Conservation (phyloP, 306 rosid species). For the Biancaea sappan region DNA sequence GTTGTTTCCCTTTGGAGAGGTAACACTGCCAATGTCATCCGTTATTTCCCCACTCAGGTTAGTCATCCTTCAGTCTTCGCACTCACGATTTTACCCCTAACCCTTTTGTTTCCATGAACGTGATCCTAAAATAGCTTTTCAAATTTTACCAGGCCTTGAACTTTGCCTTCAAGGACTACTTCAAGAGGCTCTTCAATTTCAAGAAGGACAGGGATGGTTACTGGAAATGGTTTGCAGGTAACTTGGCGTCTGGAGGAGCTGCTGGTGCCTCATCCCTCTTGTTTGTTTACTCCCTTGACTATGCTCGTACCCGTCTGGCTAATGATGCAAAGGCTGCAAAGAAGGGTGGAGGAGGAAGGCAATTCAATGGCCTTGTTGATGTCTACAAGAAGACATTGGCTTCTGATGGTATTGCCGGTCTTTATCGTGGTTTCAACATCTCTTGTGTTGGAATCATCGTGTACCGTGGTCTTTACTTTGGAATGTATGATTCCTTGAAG, state of each 20-base stretch:
- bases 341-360: slow-evolving; percentile 92
- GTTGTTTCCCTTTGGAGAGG: slow-evolving; percentile 75
- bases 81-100: neutral
- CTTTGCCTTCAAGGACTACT: slow-evolving; percentile 93
- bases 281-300: slow-evolving; percentile 79
- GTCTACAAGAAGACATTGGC: slow-evolving; percentile 79
- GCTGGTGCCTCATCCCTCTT: slow-evolving; percentile 84
- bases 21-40: slow-evolving; percentile 86
- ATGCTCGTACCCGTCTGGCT: slow-evolving; percentile 84
- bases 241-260: slow-evolving; percentile 88
- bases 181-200: slow-evolving; percentile 91
- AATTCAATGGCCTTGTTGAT: slow-evolving; percentile 76
- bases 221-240: slow-evolving; percentile 92
- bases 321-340: slow-evolving; percentile 84
- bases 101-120: neutral
- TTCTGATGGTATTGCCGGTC: slow-evolving; percentile 83
- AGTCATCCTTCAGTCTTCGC: neutral
- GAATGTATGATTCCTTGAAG: slow-evolving; percentile 80
- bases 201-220: slow-evolving; percentile 84
- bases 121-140: slow-evolving; percentile 19
- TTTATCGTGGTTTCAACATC: slow-evolving; percentile 83
- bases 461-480: slow-evolving; percentile 86
- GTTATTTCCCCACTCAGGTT: slow-evolving; percentile 79
- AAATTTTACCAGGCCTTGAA: slow-evolving; percentile 63
- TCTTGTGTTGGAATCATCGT: slow-evolving; percentile 87